Evolutionary conservation across 1,284 basidiomycete species (phyloP).

Genomic region (Ustilago bromivora): DNA sequence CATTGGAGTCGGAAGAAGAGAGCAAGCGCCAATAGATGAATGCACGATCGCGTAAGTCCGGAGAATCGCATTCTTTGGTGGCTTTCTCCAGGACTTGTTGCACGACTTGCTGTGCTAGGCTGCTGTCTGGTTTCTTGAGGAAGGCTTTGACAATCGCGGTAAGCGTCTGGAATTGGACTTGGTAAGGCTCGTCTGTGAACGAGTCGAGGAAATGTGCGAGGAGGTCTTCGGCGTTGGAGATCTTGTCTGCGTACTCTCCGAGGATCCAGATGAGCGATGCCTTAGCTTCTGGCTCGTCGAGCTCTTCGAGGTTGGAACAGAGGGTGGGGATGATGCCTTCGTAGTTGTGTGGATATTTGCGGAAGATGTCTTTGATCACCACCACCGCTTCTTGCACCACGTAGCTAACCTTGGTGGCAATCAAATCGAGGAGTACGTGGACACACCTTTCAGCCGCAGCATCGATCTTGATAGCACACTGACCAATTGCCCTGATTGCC

Average conservation of each 20-base stretch:
- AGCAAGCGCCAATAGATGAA: slow-evolving; percentile 97
- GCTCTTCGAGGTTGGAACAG: slow-evolving; percentile 92
- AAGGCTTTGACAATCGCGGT: slow-evolving; percentile 98
- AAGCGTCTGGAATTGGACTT: slow-evolving; percentile 93
- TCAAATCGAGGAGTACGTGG: slow-evolving; percentile 89
- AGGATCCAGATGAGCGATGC: slow-evolving; percentile 99
- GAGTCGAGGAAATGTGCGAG: slow-evolving; percentile 89
- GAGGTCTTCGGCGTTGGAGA: slow-evolving; percentile 94
- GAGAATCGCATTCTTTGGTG: slow-evolving; percentile 95
- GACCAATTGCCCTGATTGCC: slow-evolving; percentile 93
- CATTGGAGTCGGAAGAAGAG: slow-evolving; percentile 86
- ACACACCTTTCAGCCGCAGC: slow-evolving; percentile 93
- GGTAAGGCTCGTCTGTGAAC: slow-evolving; percentile 92
- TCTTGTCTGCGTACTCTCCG: slow-evolving; percentile 96
- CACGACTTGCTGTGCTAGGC: slow-evolving; percentile 80
- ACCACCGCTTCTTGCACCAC: slow-evolving; percentile 98
- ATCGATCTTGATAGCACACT: slow-evolving; percentile 95
- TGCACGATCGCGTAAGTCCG: slow-evolving; percentile 93
- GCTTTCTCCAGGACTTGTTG: slow-evolving; percentile 91
- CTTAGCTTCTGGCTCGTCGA: slow-evolving; percentile 98
- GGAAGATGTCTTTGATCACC: slow-evolving; percentile 99
- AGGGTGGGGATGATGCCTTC: slow-evolving; percentile 95
- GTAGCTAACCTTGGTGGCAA: slow-evolving; percentile 91
- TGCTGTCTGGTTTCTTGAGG: slow-evolving; percentile 90
- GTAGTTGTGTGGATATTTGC: slow-evolving; percentile 96